Percentiles rank a stretch among this genome's conserved stretches.
phyloP scores from a whole-genome alignment of 176 grass and related monocot species.

The Miscanthus lutarioriparius region DNA sequence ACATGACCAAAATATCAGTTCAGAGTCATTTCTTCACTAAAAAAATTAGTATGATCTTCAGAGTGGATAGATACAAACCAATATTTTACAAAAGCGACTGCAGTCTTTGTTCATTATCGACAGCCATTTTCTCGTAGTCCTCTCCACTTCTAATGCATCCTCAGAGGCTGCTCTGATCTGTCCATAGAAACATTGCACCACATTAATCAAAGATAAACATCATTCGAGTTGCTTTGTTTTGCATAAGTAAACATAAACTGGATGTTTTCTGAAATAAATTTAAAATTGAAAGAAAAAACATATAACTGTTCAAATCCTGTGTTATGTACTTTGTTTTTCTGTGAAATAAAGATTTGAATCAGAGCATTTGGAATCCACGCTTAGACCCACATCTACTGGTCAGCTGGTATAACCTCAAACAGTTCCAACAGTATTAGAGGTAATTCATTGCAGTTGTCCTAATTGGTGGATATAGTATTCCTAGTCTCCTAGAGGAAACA shows the following conservation, averaged over 20 bases:
- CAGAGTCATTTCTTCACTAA: not conserved
- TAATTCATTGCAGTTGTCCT: not conserved
- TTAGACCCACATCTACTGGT: not conserved
- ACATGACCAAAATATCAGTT: slow-evolving; percentile 15
- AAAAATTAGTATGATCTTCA: slow-evolving; percentile 1
- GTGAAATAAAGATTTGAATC: not conserved
- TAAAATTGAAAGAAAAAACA: not conserved
- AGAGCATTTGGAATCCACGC: slow-evolving; percentile 19
- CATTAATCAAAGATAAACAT: slow-evolving; percentile 20
- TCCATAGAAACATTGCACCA: slow-evolving; percentile 22
- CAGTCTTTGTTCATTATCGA: slow-evolving; percentile 91
- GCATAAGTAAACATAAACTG: slow-evolving; percentile 14
- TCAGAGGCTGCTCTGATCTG: slow-evolving; percentile 76
- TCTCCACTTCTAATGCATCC: slow-evolving; percentile 76
- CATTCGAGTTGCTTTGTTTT: not conserved
- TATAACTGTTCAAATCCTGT: not conserved
- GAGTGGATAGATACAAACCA: slow-evolving; percentile 56
- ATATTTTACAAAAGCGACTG: slow-evolving; percentile 98
- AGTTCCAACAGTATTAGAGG: slow-evolving; percentile 9
- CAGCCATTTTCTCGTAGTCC: slow-evolving; percentile 74
- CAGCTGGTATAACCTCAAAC: slow-evolving; percentile 2
- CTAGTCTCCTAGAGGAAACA: slow-evolving; percentile 3
- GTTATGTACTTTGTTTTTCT: not conserved
- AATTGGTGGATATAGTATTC: not conserved
- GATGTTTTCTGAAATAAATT: not conserved